A percentile compares a stretch with the other conserved stretches of the same genome.
Evolutionary conservation across 2,329 filamentous ascomycete species (phyloP).

Genomic region (Trichophyton equinum): DNA sequence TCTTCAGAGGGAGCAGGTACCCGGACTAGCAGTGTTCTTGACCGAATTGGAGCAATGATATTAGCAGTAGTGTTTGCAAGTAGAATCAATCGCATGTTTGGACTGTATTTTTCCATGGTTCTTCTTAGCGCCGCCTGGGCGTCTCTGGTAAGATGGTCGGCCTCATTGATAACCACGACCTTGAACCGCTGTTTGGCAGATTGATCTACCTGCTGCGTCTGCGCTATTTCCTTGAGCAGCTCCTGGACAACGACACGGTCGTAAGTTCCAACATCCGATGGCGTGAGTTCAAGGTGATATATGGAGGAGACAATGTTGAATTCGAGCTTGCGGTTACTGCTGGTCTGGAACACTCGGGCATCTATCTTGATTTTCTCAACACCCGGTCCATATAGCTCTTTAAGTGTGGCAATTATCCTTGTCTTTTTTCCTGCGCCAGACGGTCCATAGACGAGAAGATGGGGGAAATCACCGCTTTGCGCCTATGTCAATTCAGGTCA

Average conservation of each 20-base stretch:
- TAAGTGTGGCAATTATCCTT: constrained; percentile 84
- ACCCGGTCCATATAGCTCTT: constrained; percentile 86
- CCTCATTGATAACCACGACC: constrained; percentile 98
- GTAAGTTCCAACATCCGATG: constrained; percentile 90
- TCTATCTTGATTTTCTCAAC: constrained; percentile 99
- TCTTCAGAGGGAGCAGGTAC: constrained; percentile 78
- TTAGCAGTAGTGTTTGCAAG: constrained; percentile 94
- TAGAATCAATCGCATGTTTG: constrained; percentile 81
- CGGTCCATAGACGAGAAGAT: constrained; percentile 91
- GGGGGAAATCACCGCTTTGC: constrained; percentile 92
- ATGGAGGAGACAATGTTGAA: constrained; percentile 97
- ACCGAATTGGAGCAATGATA: constrained; percentile 96
- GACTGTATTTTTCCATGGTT: constrained; percentile 99
- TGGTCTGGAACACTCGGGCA: constrained; percentile 89
- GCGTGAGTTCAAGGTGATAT: constrained; percentile 97
- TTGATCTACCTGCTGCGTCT: constrained; percentile 97
- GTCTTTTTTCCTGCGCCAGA: constrained; percentile 98
- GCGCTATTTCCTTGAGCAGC: constrained; percentile 90
- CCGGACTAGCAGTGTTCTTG: constrained; percentile 76
- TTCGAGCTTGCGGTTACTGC: constrained; percentile 89
- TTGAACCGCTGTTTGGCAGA: constrained; percentile 88
- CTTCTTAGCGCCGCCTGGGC: constrained; percentile 87
- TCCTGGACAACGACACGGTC: constrained; percentile 94
- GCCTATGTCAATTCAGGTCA: constrained; percentile 45
- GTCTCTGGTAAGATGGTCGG: constrained; percentile 84